Evolutionary conservation across 768 basidiomycete species (phyloP), one percentile per base, ranked within the genome.

Genomic region (Glaciozyma martinii): DNA sequence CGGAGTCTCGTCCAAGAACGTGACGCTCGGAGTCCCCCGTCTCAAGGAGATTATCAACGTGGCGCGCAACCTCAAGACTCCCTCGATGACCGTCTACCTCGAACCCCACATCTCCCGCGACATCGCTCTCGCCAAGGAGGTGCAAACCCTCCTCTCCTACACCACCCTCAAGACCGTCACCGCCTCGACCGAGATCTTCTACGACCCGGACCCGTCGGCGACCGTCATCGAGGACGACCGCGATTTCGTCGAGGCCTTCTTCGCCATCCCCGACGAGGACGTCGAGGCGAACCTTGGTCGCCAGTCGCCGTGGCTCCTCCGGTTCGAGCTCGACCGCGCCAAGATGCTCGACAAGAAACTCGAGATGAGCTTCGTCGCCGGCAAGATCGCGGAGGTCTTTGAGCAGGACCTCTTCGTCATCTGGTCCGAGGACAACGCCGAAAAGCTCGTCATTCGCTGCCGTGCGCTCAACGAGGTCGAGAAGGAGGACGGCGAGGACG

Each of bases 11-110:
- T 91, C 89, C 74, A 98, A 98, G 80, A 97, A 95, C 78, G 95
- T 99, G 57, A 99, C 95, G 0, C 89, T 98, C 65, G 95, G 95
- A 86, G 95, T 99, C 3, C 95, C 95, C 3, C 93, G 95, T 77
- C 77, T 99, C 69, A 98, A 98, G 80, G 95, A 98, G 78, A 97
- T 98, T 72, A 98, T 99, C 80, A 99, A 99, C 74, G 93, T 98
- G 65, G 95, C 95, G 0, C 89, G 87, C 25, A 93, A 98, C 75
- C 95, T 98, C 82, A 95, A 97, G 79, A 99, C 95, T 0, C 95
- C 95, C 0, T 94, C 91, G 0, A 82, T 95, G n/a, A 87, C 86
- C 30, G 90, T 99, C 52, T 94, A 90, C 76, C 82, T 97, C 57
- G 82, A 86, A 25, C 81, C 86, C 1, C 83, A 85, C 50, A 83